These are phyloP conservation scores for Phylloporus rhodoxanthus DNA, from an alignment of 768 basidiomycete species.

Conservation along the genomic window DNA sequence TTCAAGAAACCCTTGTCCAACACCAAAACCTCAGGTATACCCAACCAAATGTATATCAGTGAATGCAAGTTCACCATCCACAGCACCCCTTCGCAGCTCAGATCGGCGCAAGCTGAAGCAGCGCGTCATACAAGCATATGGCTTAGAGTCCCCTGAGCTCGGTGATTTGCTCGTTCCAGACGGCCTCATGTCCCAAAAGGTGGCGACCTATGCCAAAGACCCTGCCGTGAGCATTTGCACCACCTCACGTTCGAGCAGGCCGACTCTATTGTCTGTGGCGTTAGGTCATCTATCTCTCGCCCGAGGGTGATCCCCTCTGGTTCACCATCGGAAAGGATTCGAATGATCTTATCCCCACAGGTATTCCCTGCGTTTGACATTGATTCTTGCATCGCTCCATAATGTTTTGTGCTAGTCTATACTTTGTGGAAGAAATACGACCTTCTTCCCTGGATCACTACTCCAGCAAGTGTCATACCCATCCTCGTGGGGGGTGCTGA, in stretches of 20 bases:
- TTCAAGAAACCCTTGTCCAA: constrained; percentile 74
- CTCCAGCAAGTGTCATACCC: constrained; percentile 65
- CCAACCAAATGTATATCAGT: not conserved
- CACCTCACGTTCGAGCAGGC: not conserved
- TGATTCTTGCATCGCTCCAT: not conserved
- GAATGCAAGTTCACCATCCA: not conserved
- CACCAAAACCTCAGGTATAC: constrained; percentile 57
- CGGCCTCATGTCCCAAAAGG: constrained; percentile 62
- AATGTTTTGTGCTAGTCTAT: constrained; percentile 42
- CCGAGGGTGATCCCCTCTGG: constrained; percentile 72
- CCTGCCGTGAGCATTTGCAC: constrained; percentile 44
- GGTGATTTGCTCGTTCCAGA: constrained; percentile 71
- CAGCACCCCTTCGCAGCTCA: constrained; percentile 64
- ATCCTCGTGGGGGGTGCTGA: constrained; percentile 75
- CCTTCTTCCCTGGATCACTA: constrained; percentile 65
- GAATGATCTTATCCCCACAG: constrained; percentile 68
- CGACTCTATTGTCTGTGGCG: not conserved
- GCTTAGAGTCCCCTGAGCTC: constrained; percentile 43
- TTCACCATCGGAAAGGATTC: constrained; percentile 65
- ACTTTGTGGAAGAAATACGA: constrained; percentile 72
- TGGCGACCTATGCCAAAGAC: constrained; percentile 58
- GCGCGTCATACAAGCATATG: constrained; percentile 45
- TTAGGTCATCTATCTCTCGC: constrained; percentile 61
- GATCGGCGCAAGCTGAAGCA: constrained; percentile 69
- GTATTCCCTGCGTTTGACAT: constrained; percentile 19